Conservation (phyloP, 1,284 basidiomycete genomes). For the Microbotryum silenes-acaulis region DNA sequence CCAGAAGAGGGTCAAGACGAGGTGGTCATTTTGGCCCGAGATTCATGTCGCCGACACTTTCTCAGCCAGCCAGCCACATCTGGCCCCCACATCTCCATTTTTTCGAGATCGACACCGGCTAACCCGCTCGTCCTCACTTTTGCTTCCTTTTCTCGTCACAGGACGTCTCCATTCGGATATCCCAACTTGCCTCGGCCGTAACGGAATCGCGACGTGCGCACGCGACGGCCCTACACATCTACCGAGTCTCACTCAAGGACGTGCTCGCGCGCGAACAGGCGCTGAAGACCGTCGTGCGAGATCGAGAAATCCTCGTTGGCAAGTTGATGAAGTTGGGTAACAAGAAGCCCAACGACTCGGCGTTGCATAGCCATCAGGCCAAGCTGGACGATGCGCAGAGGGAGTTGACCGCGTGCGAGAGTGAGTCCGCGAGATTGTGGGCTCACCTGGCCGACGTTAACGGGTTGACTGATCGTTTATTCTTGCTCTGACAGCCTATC, state of each 20-base stretch:
- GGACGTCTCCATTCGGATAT: slow-evolving; percentile 39
- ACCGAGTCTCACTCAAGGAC: slow-evolving; percentile 43
- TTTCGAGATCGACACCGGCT: not conserved
- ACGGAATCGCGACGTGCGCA: slow-evolving; percentile 41
- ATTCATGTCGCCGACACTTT: no score
- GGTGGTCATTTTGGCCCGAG: no score
- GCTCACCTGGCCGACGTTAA: no score
- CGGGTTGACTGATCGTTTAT: not conserved
- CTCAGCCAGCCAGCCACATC: no score
- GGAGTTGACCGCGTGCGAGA: slow-evolving; percentile 44
- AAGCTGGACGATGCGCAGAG: slow-evolving; percentile 41
- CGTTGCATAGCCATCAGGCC: slow-evolving; percentile 37
- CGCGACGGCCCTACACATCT: slow-evolving; percentile 40
- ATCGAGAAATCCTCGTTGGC: slow-evolving; percentile 44
- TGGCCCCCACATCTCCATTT: no score
- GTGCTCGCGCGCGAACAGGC: slow-evolving; percentile 43
- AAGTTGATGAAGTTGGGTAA: slow-evolving; percentile 43
- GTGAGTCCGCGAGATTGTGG: slow-evolving; percentile 30
- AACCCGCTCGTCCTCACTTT: not conserved
- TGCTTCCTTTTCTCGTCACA: not conserved
- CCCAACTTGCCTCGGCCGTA: slow-evolving; percentile 38
- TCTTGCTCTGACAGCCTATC: slow-evolving; percentile 11
- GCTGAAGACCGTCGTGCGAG: slow-evolving; percentile 41
- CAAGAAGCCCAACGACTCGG: slow-evolving; percentile 34
- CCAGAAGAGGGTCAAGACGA: no score